Percentiles rank a stretch among this genome's conserved stretches.
These are phyloP conservation scores for Magnaporthales sp. DNA, from an alignment of 2,329 filamentous ascomycete species.

Conservation along the genomic window DNA sequence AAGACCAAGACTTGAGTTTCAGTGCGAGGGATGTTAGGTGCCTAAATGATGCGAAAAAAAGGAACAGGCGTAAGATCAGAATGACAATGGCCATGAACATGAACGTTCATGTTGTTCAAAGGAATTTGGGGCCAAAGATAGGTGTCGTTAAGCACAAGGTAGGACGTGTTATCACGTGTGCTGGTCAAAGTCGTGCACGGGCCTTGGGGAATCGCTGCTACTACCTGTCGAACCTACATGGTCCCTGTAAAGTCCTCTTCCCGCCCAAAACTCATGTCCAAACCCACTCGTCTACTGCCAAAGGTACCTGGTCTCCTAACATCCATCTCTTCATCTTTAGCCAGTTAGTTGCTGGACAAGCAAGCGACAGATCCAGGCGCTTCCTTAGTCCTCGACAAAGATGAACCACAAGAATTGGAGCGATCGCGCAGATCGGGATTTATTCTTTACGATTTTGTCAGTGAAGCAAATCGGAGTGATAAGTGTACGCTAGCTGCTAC, in stretches of 20 bases:
- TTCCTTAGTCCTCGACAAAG: neutral
- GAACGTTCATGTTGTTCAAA: too few relatives aligned
- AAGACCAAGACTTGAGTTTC: neutral
- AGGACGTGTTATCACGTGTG: neutral
- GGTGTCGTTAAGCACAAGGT: neutral
- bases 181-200: neutral
- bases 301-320: constrained; percentile 1
- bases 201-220: neutral
- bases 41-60: too few relatives aligned
- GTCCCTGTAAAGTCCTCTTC: neutral
- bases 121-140: too few relatives aligned
- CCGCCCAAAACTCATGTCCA: neutral
- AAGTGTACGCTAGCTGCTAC: constrained; percentile 22
- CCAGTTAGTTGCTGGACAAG: neutral
- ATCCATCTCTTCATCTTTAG: neutral
- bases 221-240: neutral
- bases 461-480: constrained; percentile 57
- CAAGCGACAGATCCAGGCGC: constrained; percentile 7
- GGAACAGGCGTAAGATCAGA: too few relatives aligned
- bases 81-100: too few relatives aligned
- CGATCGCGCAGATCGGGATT: constrained; percentile 52
- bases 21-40: too few relatives aligned
- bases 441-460: constrained; percentile 54
- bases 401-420: constrained; percentile 45
- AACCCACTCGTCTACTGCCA: neutral